Base-by-base conservation (phyloP, 352 stramenopile species). In the Phytopythium delawarense region DNA sequence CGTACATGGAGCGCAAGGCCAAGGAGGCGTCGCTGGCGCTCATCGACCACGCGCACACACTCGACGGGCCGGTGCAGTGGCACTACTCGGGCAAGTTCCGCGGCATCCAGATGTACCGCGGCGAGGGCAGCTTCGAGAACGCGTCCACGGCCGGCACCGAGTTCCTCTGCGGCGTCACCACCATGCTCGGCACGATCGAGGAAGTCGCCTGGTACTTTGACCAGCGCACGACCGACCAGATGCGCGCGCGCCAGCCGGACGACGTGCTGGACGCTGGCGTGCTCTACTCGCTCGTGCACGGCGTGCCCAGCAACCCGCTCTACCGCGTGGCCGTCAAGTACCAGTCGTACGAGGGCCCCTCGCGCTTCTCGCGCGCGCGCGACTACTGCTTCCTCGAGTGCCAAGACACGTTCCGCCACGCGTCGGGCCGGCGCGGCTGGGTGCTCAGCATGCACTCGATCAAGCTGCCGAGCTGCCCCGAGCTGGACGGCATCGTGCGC, bases 401-500 rank as follows among this genome's bases (percentile, higher is more conserved):
- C 58, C 84, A 94, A 54, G 83, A 91, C 61, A 89, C 81, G 40
- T 94, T 94, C 62, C 75, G 79, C 12, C 81, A 94, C 61, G 75
- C 82, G 3, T 85, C 79, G 1, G 78, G 82, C 37, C 74, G 84
- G 4, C 72, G 82, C 39, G 84, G 84, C 5, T 92, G 81, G 79
- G 84, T 90, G 37, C 72, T 89, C 7, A 90, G 79, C 50, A 92
- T 92, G 81, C 84, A 94, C 70, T 94, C 84, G 32, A 90, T 94
- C 58, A 88, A 92, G 59, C 66, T 94, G 48, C 84, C 84, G 1
- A 76, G 71, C 49, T 94, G 81, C 62, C 84, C 84, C 0, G 81
- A 91, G 42, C 61, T 91, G 48, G 76, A 87, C 0, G 84, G 84
- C 0, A 81, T 87, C 2, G 83, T 94, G 51, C 70, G 84, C 51